Percentiles rank a stretch among this genome's conserved stretches.
Conservation (phyloP, 768 basidiomycete genomes). For the Lactarius vividus region DNA sequence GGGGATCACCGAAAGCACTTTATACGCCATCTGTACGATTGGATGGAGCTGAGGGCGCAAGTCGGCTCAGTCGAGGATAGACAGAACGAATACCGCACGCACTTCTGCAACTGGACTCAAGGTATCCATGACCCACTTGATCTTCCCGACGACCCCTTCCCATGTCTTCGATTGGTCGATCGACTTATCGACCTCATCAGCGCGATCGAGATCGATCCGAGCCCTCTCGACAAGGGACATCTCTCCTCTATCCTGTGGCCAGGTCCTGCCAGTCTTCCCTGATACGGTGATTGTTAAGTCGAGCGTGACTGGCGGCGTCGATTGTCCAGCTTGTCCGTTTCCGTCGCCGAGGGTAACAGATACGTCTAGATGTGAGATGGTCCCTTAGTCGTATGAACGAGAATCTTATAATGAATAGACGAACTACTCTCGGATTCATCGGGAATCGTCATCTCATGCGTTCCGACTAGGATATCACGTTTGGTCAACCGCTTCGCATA, state of each 20-base stretch:
- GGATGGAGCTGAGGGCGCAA: not conserved
- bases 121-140: not conserved
- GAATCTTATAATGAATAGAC: not conserved
- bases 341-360: not conserved
- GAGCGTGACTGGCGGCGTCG: not conserved
- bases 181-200: not conserved
- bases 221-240: not conserved
- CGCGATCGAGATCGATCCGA: not conserved
- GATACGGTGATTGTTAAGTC: not conserved
- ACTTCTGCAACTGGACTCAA: not conserved
- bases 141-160: not conserved
- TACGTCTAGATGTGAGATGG: not conserved
- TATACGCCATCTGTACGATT: not conserved
- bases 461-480: not conserved
- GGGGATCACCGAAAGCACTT: not conserved
- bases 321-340: not conserved
- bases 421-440: not conserved
- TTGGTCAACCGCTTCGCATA: not conserved
- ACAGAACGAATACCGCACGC: not conserved
- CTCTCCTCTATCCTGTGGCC: not conserved
- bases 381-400: not conserved
- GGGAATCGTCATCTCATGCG: not conserved
- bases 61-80: not conserved
- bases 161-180: not conserved
- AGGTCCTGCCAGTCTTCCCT: not conserved